Conservation (phyloP, 257 asterid species). For the Ilex aquifolium region DNA sequence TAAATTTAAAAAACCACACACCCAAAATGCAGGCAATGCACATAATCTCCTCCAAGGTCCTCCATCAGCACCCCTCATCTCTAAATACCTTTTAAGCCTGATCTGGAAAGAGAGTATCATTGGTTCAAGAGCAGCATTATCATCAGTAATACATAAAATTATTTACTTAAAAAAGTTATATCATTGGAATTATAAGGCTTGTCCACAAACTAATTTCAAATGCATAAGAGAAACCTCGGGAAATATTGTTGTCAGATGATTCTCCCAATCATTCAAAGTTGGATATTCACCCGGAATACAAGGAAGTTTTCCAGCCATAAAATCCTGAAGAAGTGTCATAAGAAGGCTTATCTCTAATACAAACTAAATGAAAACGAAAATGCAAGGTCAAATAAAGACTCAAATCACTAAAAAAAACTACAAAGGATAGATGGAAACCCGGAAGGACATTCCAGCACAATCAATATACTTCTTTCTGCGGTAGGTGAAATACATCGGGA, state of each 20-base stretch:
- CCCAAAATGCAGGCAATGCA: conserved; percentile 99
- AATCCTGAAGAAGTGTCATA: conserved; percentile 55
- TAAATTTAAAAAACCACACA: conserved; percentile 8
- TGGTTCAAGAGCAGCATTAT: too few species aligned
- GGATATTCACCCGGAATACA: conserved; percentile 91
- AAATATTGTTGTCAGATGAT: conserved; percentile 93
- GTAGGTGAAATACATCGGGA: conserved; percentile 97
- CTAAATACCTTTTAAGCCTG: conserved; percentile 93
- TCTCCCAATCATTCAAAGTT: conserved; percentile 92
- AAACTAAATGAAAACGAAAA: too few species aligned
- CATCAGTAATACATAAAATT: too few species aligned
- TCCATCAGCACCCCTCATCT: conserved; percentile 99
- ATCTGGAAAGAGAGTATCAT: conserved; percentile 42
- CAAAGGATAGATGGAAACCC: conserved; percentile 46
- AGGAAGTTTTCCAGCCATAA: conserved; percentile 91
- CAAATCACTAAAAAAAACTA: neutral
- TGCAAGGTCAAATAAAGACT: too few species aligned
- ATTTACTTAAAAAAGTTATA: too few species aligned
- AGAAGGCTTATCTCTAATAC: too few species aligned
- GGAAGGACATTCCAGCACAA: conserved; percentile 87
- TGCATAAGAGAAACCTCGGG: conserved; percentile 65
- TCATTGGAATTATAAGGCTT: neutral
- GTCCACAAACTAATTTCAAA: conserved; percentile 15
- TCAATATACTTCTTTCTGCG: conserved; percentile 72
- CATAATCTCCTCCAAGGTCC: conserved; percentile 99